Evolutionary conservation across 2,329 filamentous ascomycete genomes (phyloP).

Genomic region (Colletotrichum kahawae): DNA sequence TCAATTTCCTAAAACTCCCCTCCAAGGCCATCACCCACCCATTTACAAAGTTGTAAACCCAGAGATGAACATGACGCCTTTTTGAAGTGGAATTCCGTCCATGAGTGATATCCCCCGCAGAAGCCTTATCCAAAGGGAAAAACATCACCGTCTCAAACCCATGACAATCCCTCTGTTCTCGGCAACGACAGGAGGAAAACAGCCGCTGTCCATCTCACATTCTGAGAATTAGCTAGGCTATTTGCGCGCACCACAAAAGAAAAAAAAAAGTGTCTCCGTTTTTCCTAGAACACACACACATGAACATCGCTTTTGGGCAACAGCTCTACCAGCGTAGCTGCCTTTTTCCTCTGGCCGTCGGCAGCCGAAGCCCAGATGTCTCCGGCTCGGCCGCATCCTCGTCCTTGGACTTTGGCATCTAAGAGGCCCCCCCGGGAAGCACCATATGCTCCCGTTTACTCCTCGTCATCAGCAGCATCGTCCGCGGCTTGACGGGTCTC

Average conservation of each 20-base stretch:
- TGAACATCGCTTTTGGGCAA: neutral
- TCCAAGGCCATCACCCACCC: neutral
- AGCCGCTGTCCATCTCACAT: neutral
- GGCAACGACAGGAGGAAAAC: neutral
- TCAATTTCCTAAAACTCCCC: neutral
- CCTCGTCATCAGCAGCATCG: neutral
- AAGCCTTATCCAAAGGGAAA: neutral
- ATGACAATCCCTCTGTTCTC: neutral
- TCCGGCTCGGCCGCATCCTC: neutral
- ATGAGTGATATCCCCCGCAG: neutral
- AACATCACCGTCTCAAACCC: neutral
- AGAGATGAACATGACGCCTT: neutral
- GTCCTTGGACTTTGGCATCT: neutral
- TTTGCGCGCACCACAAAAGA: neutral
- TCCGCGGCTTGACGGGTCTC: neutral
- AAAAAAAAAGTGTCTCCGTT: neutral
- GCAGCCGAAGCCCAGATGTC: neutral
- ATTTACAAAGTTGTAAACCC: neutral
- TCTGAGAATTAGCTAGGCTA: neutral
- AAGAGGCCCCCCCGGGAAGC: neutral
- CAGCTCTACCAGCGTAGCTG: conserved; percentile 14
- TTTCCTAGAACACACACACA: neutral
- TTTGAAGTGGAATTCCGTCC: neutral
- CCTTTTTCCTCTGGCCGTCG: neutral
- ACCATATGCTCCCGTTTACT: neutral